Evolutionary conservation across 805 yeast genomes (phyloP), one percentile per base, ranked within the genome.

Genomic region (Myxozyma nipponensis): DNA sequence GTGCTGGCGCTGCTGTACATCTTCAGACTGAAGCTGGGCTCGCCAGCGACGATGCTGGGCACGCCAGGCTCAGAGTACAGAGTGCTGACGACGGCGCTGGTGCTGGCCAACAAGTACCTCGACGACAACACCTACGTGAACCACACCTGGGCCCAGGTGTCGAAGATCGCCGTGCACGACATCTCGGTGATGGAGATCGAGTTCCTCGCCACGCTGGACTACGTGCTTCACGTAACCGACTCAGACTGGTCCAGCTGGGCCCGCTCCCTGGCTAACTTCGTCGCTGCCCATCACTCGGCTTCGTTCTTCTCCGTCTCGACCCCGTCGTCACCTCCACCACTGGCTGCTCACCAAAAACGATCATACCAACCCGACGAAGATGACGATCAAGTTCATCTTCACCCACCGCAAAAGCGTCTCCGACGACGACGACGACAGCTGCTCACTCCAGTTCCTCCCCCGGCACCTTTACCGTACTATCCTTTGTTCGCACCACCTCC

Each of bases 41-140:
- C 62, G 25, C 59, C 61, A 4, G 32, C 36, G 19, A 52, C 62
- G 5, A 42, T 60, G n/a, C 50, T 50, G 19, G 65, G 64, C 37
- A 52, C 56, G n/a, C 63, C 69, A 0, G 63, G 66, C 42, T 62
- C 69, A 34, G 72, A 69, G 52, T 67, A 63, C 50, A 57, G 70
- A 10, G 52, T 53, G 30, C 44, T 88, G 40, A 81, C 84, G 37
- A 73, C 84, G 21, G 77, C 93, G 2, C 75, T 91, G 42, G 79
- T 91, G 39, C 73, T 91, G 54, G 95, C 96, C 40, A 91, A 93
- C 73, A 91, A 91, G 71, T 87, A 88, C 67, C 88, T 89, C 65
- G 98, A 91, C 71, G 98, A 91, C 72, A 89, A 91, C 70, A 91
- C 97, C 24, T 91, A 91, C 67, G 88, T 95, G 53, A 91, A 91